These are phyloP conservation scores for Aureobasidium sp. DNA, from an alignment of 2,329 filamentous ascomycete genomes.

Conservation along the genomic window DNA sequence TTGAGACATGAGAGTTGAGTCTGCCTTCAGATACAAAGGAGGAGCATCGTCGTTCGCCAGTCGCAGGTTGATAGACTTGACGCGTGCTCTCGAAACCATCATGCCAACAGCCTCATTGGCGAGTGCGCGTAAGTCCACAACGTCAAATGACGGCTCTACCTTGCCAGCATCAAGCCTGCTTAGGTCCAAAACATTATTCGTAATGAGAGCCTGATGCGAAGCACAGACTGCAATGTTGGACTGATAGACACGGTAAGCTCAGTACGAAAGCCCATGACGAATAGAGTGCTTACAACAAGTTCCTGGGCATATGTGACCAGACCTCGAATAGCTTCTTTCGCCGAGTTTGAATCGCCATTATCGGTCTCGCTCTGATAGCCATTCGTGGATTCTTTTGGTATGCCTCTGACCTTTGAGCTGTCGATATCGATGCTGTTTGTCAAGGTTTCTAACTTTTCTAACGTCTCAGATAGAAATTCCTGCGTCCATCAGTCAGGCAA, in stretches of 20 bases:
- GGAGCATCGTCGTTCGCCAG: background rate
- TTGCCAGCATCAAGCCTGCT: constrained; percentile 15
- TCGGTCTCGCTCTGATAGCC: background rate
- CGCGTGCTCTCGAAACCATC: constrained; percentile 15
- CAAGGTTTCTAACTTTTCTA: constrained; percentile 9
- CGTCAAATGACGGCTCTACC: constrained; percentile 13
- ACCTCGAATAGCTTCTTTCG: background rate
- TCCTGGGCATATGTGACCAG: constrained; percentile 10
- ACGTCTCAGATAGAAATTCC: constrained; percentile 11
- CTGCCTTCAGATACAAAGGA: constrained; percentile 15
- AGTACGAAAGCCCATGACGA: background rate
- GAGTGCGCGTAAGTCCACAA: constrained; percentile 13
- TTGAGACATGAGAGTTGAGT: constrained; percentile 14
- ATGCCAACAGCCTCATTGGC: constrained; percentile 11
- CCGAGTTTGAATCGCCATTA: background rate
- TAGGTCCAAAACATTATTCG: constrained; percentile 16
- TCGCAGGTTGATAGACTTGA: constrained; percentile 11
- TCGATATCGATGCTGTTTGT: background rate
- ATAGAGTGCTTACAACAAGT: constrained; percentile 1
- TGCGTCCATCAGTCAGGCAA: background rate
- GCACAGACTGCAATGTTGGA: constrained; percentile 14
- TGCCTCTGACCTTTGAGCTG: background rate
- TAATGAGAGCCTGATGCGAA: constrained; percentile 15
- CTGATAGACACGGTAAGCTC: background rate
- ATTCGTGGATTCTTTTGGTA: background rate